Base-by-base conservation (phyloP, 2,329 filamentous ascomycete genomes). In the Neofusicoccum parvum region DNA sequence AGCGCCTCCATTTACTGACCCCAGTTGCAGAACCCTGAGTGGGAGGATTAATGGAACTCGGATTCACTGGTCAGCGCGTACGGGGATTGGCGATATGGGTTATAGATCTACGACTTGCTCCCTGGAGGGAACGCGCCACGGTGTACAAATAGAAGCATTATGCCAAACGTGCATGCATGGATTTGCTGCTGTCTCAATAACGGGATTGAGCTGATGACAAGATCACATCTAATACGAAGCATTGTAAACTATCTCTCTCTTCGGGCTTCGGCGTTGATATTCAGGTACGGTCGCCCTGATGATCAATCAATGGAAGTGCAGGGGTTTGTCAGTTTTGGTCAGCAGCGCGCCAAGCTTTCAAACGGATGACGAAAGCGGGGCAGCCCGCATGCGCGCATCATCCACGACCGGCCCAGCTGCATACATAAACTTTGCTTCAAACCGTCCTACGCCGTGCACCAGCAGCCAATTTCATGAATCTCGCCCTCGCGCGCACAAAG, bases 11-110 rank as follows among this genome's bases (percentile, higher is more conserved):
- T 49, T 27, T 14, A 20, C 70, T 70, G 68, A 74, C 65, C 3
- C 46, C 12, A 53, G 14, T 6, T 5, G 23, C 65, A 82, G 79
- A 82, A 82, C 68, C 79, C 80, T 32, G 80, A 81, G 53, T 82
- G 80, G 80, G 73, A 80, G 69, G 78, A 78, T 63, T 79, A 54
- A 49, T 59, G 23, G 50, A 15, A 32, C 17, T 50, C 34, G 36
- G 20, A 32, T 23, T 14, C 39, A 48, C 27, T 23, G 27, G 41
- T 20, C 41, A 48, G 4, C 37, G 56, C 50, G 41, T 10, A 48
- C 27, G 56, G 32, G 41, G 56, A 59, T 37, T 20, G 56, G 56
- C 41, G 56, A 48, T 17, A 49, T 48, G 56, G 56, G 56, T 60
- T 60, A 60, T 48, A 60, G 56, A 60, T 46, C 45, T 37, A 48